Evolutionary conservation across 257 asterid species (phyloP).

Genomic region (Craterostigma plantagineum): DNA sequence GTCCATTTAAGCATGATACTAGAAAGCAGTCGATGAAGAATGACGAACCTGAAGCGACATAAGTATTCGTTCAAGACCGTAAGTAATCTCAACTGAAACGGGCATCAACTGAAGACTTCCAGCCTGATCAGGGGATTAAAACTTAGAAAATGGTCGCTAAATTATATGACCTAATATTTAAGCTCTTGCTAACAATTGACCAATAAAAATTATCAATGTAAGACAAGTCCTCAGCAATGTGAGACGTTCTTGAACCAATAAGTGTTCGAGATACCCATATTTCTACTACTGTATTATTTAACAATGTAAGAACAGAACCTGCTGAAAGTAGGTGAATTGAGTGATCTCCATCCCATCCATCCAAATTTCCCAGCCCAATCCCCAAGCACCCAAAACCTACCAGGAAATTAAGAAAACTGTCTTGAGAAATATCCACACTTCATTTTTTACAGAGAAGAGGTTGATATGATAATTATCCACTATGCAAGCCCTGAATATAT

Average conservation of each 20-base stretch:
- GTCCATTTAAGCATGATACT: slow-evolving; percentile 7
- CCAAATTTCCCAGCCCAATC: slow-evolving; percentile 99
- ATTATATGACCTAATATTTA: too few relatives aligned
- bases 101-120: slow-evolving; percentile 89
- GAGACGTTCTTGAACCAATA: too few relatives aligned
- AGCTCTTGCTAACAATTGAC: too few relatives aligned
- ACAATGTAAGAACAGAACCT: slow-evolving; percentile 23
- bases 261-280: too few relatives aligned
- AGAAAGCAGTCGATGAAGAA: slow-evolving; percentile 9
- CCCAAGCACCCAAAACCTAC: slow-evolving; percentile 99
- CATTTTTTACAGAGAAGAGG: too few relatives aligned
- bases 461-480: neutral
- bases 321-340: slow-evolving; percentile 97
- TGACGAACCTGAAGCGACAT: slow-evolving; percentile 89
- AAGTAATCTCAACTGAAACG: slow-evolving; percentile 86
- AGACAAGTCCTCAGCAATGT: too few relatives aligned
- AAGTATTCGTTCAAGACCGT: slow-evolving; percentile 93
- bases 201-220: too few relatives aligned
- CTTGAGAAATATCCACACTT: too few relatives aligned
- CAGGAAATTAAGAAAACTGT: slow-evolving; percentile 11
- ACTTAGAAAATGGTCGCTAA: neutral
- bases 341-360: slow-evolving; percentile 99
- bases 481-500: slow-evolving; percentile 1
- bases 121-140: slow-evolving; percentile 34
- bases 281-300: too few relatives aligned